Base-by-base conservation (phyloP, 75 land plant species). In the Pinus albicaulis region DNA sequence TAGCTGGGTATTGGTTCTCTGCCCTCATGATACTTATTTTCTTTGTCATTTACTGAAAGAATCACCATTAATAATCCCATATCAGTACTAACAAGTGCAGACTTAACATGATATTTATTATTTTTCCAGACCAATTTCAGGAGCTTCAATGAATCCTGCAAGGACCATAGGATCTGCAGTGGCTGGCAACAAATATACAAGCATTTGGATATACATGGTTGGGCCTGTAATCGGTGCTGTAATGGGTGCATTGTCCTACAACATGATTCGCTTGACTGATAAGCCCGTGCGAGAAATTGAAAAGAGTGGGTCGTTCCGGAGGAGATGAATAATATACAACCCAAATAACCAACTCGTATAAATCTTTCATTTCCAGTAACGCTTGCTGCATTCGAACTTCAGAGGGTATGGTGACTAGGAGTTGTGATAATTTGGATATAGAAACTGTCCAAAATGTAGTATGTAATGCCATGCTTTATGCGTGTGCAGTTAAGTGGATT, bases 91-190 rank as follows among this genome's bases (percentile, higher is more conserved):
- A 38, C 41, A 38, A 38, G 41, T 5, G 5, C 41, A 44, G 7
- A 44, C 0, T 44, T 0, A 44, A 44, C 48, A 7, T 44, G 52
- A 7, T 44, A 7, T 44, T 7, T 44, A 44, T 7, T 44, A 4
- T 4, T n/a, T 17, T 2, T 58, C 56, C 89, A 94, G 98, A 77
- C 88, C 95, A 15, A 82, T 92, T 64, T 86, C 98, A 20, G 95
- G 95, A 34, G 98, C 92, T 65, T 92, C 98, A 31, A 92, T 94
- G 98, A 94, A 92, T 69, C 98, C 98, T 3, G 90, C 90, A 24
- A 86, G 98, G 76, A 92, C 81, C 71, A 68, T 94, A 68, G 98
- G 98, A 0, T 92, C 98, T 12, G 95, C 98, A 22, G 80, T 94
- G 4, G 92, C 87, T 1, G 85, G 81, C 12, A 85, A 80, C 75